Evolutionary conservation across 2,329 filamentous ascomycete genomes (phyloP), one percentile per base, ranked within the genome.

Genomic region (Aureobasidium pullulans): DNA sequence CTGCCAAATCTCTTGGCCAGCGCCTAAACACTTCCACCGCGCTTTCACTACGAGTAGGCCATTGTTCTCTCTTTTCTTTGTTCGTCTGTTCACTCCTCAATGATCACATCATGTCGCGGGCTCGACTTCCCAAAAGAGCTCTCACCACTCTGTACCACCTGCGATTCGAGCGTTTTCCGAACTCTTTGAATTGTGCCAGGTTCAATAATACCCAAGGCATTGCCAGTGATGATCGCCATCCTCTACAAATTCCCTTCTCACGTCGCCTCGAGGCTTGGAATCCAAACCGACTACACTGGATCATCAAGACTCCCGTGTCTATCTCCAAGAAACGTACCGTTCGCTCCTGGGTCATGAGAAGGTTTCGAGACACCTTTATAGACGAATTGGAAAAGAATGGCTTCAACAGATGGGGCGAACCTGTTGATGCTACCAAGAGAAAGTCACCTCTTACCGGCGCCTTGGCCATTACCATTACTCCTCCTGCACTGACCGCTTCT

Each of bases 251-350:
- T 44, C 70, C 74, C 42, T 69, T 64, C 2, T 46, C 50, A 13
- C 63, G 67, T 6, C 59, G 63, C 1, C 43, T 67, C 9, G 59
- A 57, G 4, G 49, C 59, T 13, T 69, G 69, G 60, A 63, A 71
- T 57, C 64, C 67, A 9, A 70, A 74, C 64, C 71, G 70, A 36
- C 71, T 84, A 16, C 80, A 80, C 75, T 81, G 77, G 76, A 68
- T 70, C 15, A 73, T 79, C 6, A 65, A 73, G 60, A 54, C 64
- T n/a, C 63, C 68, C 60, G 62, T 69, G 56, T 61, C 66, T 62
- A 57, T 68, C 66, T 57, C 63, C 3, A 67, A 69, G 23, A 79
- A 77, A 59, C 70, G 71, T 7, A 75, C 77, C 23, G 72, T 83
- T n/a, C 72, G 82, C 19, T 76, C 74, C 11, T 76, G 74, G 69